phyloP scores from a whole-genome alignment of 768 basidiomycete genomes.

The Leccinum boreale region DNA sequence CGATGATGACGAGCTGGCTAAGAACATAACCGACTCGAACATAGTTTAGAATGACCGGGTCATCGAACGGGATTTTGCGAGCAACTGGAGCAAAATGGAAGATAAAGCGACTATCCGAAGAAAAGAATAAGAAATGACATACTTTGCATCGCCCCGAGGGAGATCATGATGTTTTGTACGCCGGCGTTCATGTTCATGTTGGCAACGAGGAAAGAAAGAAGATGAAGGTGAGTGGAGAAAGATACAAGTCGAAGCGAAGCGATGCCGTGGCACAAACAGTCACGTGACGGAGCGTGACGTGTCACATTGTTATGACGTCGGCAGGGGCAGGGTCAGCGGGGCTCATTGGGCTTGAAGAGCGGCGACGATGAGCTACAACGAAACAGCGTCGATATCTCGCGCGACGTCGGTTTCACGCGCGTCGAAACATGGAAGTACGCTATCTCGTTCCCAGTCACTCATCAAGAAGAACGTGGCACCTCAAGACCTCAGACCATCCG shows the following conservation, averaged over 20 bases:
- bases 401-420: constrained; percentile 71
- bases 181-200: constrained; percentile 82
- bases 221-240: not conserved
- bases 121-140: constrained; percentile 8
- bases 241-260: too few species aligned
- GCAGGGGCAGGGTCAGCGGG: not conserved
- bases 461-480: constrained; percentile 94
- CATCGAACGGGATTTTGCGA: constrained; percentile 85
- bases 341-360: not conserved
- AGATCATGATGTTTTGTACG: constrained; percentile 80
- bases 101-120: not conserved
- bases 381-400: constrained; percentile 55
- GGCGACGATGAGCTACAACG: constrained; percentile 37
- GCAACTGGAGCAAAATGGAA: constrained; percentile 55
- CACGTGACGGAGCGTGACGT: constrained; percentile 13
- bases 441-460: constrained; percentile 79
- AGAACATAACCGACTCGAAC: constrained; percentile 82
- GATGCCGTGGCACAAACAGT: not conserved
- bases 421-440: constrained; percentile 61
- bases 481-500: constrained; percentile 87
- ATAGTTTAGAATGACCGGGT: constrained; percentile 76
- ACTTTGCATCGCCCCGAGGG: constrained; percentile 93
- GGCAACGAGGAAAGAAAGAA: constrained; percentile 9
- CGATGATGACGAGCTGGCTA: constrained; percentile 69
- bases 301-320: constrained; percentile 28